Evolutionary conservation across 2,329 filamentous ascomycete species (phyloP), one percentile per base, ranked within the genome.

Genomic region (Tolypocladium guangdongense): DNA sequence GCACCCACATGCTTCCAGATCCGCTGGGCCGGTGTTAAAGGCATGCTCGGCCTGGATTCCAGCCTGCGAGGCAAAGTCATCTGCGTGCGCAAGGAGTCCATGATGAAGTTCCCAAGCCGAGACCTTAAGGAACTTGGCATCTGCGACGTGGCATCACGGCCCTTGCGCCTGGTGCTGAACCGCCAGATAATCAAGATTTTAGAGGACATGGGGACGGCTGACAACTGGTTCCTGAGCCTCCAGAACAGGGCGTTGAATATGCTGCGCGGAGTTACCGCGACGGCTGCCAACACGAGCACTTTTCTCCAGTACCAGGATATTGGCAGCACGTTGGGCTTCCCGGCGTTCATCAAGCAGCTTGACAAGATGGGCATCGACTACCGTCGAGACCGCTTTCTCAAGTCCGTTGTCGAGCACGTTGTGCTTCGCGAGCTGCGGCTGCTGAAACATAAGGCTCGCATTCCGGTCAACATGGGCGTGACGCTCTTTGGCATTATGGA

Each of bases 401-500:
- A 81, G n/a, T 76, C 80, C 2, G 73, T 86, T 0, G 77, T 93
- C 0, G 86, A 93, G 60, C 77, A 88, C 10, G 74, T 83, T 8
- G 75, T 91, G 0, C 70, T 93, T n/a, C 73, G 78, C 1, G 84
- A 87, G 58, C 71, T 95, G 4, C 80, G 88, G 4, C 75, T 87
- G 32, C 70, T 95, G 38, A 95, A 95, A 64, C 83, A 93, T 68
- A 86, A 85, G 52, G 82, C 87, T 0, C 81, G 88, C 1, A 93
- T 95, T 36, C 84, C 81, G 0, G 78, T 95, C 0, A 67, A 78
- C 0, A 66, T 84, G 18, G 90, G 87, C 0, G 78, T 84, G n/a
- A 90, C 88, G 0, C 74, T 95, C 0, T 90, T 90, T 59, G 90
- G 90, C 0, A 76, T 95, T 50, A 87, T 93, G 81, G 90, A 95